Evolutionary conservation across 176 grass and related monocot genomes (phyloP).

Genomic region (Pontederia crassipes): DNA sequence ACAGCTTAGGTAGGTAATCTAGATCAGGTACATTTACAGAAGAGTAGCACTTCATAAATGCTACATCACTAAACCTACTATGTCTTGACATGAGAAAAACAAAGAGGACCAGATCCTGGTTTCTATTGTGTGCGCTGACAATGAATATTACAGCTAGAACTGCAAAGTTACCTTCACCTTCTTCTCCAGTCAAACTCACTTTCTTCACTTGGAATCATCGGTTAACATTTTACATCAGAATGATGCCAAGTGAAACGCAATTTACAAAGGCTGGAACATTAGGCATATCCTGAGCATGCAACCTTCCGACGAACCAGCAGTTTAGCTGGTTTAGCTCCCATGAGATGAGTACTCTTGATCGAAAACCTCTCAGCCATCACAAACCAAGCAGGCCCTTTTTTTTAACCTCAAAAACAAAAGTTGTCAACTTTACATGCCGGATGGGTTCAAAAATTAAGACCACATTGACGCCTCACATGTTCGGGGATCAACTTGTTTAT

Average conservation of each 20-base stretch:
- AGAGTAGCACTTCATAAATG: neutral
- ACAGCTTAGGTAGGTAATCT: neutral
- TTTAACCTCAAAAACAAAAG: neutral
- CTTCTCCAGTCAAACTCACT: neutral
- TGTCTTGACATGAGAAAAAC: neutral
- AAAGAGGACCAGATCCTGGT: neutral
- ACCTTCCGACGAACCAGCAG: neutral
- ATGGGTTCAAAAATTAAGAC: constrained; percentile 28
- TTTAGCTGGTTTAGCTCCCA: neutral
- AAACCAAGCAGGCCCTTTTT: neutral
- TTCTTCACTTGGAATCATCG: neutral
- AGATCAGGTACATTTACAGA: neutral
- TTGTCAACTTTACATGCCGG: neutral
- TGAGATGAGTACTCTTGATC: neutral
- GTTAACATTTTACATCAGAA: neutral
- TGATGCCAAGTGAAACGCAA: neutral
- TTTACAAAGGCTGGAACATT: neutral
- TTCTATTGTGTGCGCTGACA: neutral
- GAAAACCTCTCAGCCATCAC: neutral
- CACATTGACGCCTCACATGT: constrained; percentile 52
- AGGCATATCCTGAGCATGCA: neutral
- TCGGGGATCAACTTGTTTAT: constrained; percentile 80
- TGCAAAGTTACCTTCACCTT: neutral
- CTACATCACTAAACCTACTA: neutral
- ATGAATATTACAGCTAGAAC: neutral